Base-by-base conservation (phyloP, 208 protist genomes). In the Kentomonas sorsogonicus region DNA sequence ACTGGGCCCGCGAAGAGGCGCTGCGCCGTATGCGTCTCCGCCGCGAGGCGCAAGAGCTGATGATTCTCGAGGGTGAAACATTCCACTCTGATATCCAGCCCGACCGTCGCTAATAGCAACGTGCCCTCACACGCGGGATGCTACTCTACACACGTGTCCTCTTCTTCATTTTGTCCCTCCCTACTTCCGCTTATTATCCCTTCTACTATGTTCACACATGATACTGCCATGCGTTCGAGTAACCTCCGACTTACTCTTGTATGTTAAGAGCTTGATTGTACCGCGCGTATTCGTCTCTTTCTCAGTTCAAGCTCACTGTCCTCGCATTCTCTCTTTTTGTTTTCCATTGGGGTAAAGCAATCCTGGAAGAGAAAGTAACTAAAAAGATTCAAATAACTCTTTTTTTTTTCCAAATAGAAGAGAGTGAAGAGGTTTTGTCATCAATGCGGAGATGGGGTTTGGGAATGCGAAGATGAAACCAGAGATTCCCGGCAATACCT, bases 1-100 rank as follows among this genome's bases (percentile, higher is more conserved):
- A 94, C 66, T 94, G 87, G 87, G 87, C 87, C 22, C 69, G 83
- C 34, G 87, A 94, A 57, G 87, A 94, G 69, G 87, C 87, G 40
- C 74, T 94, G 38, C 87, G 87, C 27, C 83, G 87, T 55, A 94
- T 94, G 87, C 80, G 87, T 67, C 64, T 94, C 46, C 74, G 87
- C 51, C 74, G 87, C 33, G 87, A 94, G 40, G 87, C 87, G 1
- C 83, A 94, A 60, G 87, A 94, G 62, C 73, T 94, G 30, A 94
- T 94, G 83, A 85, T 94, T 30, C 56, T 94, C 25, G 87, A 94
- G 53, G 87, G 78, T 29, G 73, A 89, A 53, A 73, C 53, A 25
- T 94, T 94, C 73, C 38, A 79, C 56, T 84, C 71, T 43, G 87
- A 94, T 65, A 91, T 94, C 61, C 87, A 93, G 59, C 59, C 63